Percentiles rank a stretch among this genome's conserved stretches.
Evolutionary conservation across 345 rosid genomes (phyloP).

Genomic region (Dipteronia sinensis): DNA sequence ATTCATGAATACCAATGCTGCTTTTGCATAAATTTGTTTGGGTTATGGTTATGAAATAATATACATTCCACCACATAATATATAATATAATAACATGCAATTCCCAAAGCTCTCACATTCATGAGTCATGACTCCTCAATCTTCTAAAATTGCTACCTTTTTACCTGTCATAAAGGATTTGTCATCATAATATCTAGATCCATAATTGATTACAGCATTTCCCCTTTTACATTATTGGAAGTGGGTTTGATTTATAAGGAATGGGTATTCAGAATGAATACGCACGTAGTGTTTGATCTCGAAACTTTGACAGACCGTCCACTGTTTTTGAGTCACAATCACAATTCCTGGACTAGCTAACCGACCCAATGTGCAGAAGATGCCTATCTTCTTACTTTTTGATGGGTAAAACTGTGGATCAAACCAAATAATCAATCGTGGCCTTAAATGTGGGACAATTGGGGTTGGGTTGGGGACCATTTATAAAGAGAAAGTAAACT

Average conservation of each 20-base stretch:
- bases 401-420: not conserved
- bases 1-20: not conserved
- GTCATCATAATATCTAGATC: not conserved
- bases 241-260: no score
- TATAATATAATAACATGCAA: not conserved
- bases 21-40: not conserved
- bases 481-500: not conserved
- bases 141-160: not conserved
- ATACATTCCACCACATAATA: no score
- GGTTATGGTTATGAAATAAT: no score
- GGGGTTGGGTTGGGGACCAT: constrained; percentile 16
- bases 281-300: no score
- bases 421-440: not conserved
- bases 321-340: not conserved
- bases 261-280: no score
- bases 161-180: not conserved
- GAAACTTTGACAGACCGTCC: no score
- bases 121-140: not conserved
- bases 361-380: not conserved
- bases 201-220: not conserved
- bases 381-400: not conserved
- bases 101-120: not conserved
- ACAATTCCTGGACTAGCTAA: not conserved
- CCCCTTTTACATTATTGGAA: not conserved
- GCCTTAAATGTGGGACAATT: not conserved